Evolutionary conservation across 768 basidiomycete species (phyloP).

Genomic region (Pleurotus djamor): DNA sequence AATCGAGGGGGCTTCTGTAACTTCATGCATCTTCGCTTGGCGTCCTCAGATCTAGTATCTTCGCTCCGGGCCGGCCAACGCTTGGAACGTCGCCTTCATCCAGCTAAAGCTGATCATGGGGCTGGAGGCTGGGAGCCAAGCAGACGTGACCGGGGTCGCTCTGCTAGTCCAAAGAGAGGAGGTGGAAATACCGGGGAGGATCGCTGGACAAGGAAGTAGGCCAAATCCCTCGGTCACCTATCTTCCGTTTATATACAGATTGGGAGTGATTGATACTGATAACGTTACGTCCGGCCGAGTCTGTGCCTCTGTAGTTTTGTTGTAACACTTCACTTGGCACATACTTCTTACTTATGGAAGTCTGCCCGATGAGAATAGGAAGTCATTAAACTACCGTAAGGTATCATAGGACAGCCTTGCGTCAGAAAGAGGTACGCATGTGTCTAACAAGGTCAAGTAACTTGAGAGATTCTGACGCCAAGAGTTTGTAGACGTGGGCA

Average conservation of each 20-base stretch:
- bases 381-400: no score
- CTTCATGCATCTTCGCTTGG: slow-evolving; percentile 94
- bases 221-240: not conserved
- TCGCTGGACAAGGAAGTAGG: slow-evolving; percentile 67
- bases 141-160: slow-evolving; percentile 67
- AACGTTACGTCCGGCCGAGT: no score
- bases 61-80: slow-evolving; percentile 82
- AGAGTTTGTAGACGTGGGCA: not conserved
- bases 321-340: no score
- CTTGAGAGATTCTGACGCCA: not conserved
- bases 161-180: slow-evolving; percentile 68
- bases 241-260: not conserved
- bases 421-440: no score
- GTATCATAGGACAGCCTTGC: no score
- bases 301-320: not conserved
- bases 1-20: slow-evolving; percentile 99
- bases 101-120: slow-evolving; percentile 56
- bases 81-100: slow-evolving; percentile 76
- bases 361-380: no score
- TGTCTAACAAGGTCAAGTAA: no score
- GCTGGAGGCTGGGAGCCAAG: slow-evolving; percentile 85
- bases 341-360: no score
- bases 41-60: slow-evolving; percentile 80
- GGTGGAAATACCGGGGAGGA: slow-evolving; percentile 72
- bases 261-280: not conserved